These are phyloP conservation scores for Dactylellina cionopaga DNA, from an alignment of 2,329 filamentous ascomycete genomes.

Conservation along the genomic window DNA sequence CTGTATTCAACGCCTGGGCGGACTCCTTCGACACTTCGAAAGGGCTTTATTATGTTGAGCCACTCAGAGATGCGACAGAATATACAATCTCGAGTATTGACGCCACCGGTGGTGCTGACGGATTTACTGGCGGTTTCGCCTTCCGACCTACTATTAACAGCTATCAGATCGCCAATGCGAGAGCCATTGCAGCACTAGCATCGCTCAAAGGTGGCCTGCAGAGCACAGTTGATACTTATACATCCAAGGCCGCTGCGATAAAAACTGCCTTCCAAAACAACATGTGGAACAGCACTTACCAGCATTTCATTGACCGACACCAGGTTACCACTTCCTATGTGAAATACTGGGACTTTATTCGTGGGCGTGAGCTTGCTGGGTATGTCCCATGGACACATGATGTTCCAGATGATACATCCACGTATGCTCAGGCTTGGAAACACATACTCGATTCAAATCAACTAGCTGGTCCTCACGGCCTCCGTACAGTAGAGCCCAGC, in stretches of 20 bases:
- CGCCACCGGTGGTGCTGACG: constrained; percentile 61
- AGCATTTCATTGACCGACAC: constrained; percentile 63
- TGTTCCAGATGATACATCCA: constrained; percentile 60
- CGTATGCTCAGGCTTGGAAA: constrained; percentile 61
- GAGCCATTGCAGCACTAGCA: constrained; percentile 62
- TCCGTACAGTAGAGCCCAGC: constrained; percentile 63
- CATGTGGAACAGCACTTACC: constrained; percentile 63
- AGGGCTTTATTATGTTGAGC: constrained; percentile 62
- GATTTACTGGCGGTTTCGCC: constrained; percentile 61
- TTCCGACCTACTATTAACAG: constrained; percentile 64
- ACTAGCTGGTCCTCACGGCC: constrained; percentile 59
- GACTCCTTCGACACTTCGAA: constrained; percentile 62
- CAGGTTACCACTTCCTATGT: constrained; percentile 61
- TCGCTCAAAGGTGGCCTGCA: constrained; percentile 56
- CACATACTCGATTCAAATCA: constrained; percentile 60
- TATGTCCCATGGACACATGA: constrained; percentile 63
- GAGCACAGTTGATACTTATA: constrained; percentile 54
- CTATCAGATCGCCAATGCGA: constrained; percentile 63
- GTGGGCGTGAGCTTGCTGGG: constrained; percentile 63
- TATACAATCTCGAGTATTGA: constrained; percentile 64
- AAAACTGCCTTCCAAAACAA: constrained; percentile 61
- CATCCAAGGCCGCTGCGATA: constrained; percentile 59
- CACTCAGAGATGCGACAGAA: constrained; percentile 63
- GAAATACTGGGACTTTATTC: constrained; percentile 61
- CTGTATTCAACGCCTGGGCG: constrained; percentile 60